Conservation (phyloP, 768 basidiomycete genomes). For the Strobilomyces dryophilus region DNA sequence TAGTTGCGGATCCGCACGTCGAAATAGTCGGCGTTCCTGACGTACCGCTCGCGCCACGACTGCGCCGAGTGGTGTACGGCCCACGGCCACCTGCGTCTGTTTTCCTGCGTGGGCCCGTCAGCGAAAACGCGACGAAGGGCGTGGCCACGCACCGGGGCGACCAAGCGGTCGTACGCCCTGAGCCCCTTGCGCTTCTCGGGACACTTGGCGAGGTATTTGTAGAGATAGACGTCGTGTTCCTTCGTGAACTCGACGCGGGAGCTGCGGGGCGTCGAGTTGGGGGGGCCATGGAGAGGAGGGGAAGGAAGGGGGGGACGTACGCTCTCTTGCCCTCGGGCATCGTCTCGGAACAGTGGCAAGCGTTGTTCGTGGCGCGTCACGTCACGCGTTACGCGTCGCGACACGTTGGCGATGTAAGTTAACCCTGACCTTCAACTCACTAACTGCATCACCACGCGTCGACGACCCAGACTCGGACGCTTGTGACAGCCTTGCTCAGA, state of each 20-base stretch:
- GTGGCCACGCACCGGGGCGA: slow-evolving; percentile 50
- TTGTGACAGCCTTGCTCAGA: too few species aligned
- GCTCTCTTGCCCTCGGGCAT: not conserved
- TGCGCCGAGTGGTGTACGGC: slow-evolving; percentile 47
- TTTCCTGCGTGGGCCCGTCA: slow-evolving; percentile 26
- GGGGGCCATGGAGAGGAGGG: not conserved
- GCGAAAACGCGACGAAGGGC: not conserved
- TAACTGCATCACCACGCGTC: too few species aligned
- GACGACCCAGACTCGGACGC: too few species aligned
- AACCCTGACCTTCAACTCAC: too few species aligned
- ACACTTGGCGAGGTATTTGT: slow-evolving; percentile 47
- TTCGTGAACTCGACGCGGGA: slow-evolving; percentile 29
- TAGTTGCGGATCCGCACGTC: slow-evolving; percentile 40
- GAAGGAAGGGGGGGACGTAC: not conserved
- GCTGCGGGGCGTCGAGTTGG: slow-evolving; percentile 4
- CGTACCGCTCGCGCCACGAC: slow-evolving; percentile 66
- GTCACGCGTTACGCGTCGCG: not conserved
- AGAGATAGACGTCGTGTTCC: slow-evolving; percentile 41
- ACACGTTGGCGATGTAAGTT: too few species aligned
- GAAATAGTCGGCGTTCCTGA: slow-evolving; percentile 39
- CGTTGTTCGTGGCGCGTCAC: not conserved
- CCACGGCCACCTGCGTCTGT: slow-evolving; percentile 47
- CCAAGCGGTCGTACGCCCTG: slow-evolving; percentile 39
- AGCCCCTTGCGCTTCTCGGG: slow-evolving; percentile 47
- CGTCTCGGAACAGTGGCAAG: not conserved